A percentile compares a stretch with the other conserved stretches of the same genome.
Evolutionary conservation across 78 protist genomes (phyloP).

Genomic region (Goniomonas avonlea): DNA sequence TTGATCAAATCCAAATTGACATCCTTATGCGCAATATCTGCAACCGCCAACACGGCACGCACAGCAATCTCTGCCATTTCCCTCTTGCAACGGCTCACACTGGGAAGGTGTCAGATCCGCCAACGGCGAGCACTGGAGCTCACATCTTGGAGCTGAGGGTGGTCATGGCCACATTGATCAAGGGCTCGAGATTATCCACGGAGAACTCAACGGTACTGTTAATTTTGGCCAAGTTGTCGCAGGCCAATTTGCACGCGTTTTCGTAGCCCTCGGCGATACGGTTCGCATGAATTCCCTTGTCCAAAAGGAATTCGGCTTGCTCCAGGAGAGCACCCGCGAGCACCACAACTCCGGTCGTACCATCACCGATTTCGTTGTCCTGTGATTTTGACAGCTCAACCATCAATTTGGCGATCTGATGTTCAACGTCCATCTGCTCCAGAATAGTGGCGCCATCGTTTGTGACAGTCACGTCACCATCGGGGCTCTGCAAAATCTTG

Average conservation of each 20-base stretch:
- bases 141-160: constrained; percentile 90
- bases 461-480: constrained; percentile 94
- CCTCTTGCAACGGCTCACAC: constrained; percentile 70
- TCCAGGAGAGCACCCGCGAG: constrained; percentile 97
- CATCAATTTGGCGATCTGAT: constrained; percentile 92
- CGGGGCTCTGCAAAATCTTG: constrained; percentile 90
- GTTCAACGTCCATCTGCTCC: constrained; percentile 67
- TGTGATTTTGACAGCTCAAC: constrained; percentile 95
- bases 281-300: constrained; percentile 94
- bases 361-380: constrained; percentile 95
- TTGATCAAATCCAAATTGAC: constrained; percentile 98
- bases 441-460: constrained; percentile 85
- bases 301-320: constrained; percentile 85
- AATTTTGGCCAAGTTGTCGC: constrained; percentile 26
- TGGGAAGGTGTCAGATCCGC: background rate
- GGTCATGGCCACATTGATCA: constrained; percentile 86
- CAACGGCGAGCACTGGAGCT: background rate
- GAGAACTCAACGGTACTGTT: constrained; percentile 52
- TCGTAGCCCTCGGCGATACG: constrained; percentile 88
- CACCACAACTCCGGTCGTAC: constrained; percentile 78
- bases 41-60: constrained; percentile 94
- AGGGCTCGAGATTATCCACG: constrained; percentile 49
- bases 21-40: constrained; percentile 90
- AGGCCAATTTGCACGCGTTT: constrained; percentile 30
- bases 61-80: constrained; percentile 82